phyloP scores from a whole-genome alignment of 352 stramenopile genomes.

The Pythium utonaiense region DNA sequence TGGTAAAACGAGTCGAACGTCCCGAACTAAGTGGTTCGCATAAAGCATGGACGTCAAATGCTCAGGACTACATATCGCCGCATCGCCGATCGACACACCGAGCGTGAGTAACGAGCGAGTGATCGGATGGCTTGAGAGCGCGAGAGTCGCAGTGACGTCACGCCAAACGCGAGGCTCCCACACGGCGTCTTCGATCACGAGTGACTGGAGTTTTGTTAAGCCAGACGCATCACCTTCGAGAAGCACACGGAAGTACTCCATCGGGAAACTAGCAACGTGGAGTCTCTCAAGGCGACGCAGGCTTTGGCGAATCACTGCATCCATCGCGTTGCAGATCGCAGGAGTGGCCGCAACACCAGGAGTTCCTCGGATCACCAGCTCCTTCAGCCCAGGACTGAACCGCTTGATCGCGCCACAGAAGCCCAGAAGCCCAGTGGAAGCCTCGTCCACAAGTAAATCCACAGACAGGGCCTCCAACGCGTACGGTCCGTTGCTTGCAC shows the following conservation, averaged over 20 bases:
- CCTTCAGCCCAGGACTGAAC: not conserved
- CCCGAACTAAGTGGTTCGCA: not conserved
- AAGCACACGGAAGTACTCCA: slow-evolving; percentile 2
- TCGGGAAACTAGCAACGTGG: not conserved
- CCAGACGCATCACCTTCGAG: not conserved
- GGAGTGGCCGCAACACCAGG: not conserved
- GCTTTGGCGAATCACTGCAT: not conserved
- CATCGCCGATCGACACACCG: not conserved
- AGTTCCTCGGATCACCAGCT: not conserved
- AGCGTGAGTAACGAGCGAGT: slow-evolving; percentile 1
- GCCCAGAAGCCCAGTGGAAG: not conserved
- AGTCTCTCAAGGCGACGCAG: not conserved
- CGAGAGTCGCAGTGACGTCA: not conserved
- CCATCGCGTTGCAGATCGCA: not conserved
- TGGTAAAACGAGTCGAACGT: not conserved
- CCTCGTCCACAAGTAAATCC: not conserved
- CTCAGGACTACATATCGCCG: not conserved
- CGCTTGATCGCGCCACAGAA: slow-evolving; percentile 2
- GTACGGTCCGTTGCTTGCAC: not conserved
- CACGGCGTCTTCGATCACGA: not conserved
- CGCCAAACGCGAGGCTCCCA: not conserved
- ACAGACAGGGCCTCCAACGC: not conserved
- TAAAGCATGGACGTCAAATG: not conserved
- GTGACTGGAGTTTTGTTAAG: not conserved
- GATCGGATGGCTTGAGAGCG: not conserved